Base-by-base conservation (phyloP, 306 rosid genomes). In the Lotus japonicus region DNA sequence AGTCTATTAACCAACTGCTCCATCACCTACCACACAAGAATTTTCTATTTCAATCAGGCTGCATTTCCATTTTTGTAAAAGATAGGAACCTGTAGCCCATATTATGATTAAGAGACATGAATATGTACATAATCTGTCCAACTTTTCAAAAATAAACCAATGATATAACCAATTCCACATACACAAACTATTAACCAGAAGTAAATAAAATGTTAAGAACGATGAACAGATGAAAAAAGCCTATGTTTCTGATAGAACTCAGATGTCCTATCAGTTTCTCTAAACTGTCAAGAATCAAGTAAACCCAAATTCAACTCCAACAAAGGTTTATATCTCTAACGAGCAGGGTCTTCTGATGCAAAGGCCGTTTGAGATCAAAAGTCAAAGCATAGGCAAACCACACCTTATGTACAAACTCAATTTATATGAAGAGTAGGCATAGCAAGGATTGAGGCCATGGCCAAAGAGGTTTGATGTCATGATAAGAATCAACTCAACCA, bases 1-100 rank as follows among this genome's bases (percentile, higher is more conserved):
- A 91, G 82, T 80, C 97, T 85, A 77, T 58, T 64, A 16, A 91
- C 85, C 75, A 91, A 80, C 68, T 86, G 94, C 78, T 86, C 92
- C 90, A 91, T 88, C 45, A 86, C 91, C 97, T 91, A 74, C 58
- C 61, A 68, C 66, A 83, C 46, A 52, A 84, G 2, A 51, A 61
- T 48, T 26, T 51, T 35, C 57, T 39, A 45, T 68, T 80, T 72
- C 75, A 63, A 52, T 48, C 56, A 38, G 69, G 50, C 49, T 46
- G 66, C 70, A 72, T 73, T 50, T 58, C 31, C 2, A 26, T 9
- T 43, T 18, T 28, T 44, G 42, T 5, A 19, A 18, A 26, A 21
- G 38, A 16, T 52, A 14, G 31, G 63, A 75, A 62, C 57, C 48
- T 23, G 50, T 39, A 58, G 61, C 44, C 2, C 15, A 70, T 23